These are phyloP conservation scores for Calonectria pseudoreteaudii DNA, from an alignment of 2,329 filamentous ascomycete species.

Conservation along the genomic window DNA sequence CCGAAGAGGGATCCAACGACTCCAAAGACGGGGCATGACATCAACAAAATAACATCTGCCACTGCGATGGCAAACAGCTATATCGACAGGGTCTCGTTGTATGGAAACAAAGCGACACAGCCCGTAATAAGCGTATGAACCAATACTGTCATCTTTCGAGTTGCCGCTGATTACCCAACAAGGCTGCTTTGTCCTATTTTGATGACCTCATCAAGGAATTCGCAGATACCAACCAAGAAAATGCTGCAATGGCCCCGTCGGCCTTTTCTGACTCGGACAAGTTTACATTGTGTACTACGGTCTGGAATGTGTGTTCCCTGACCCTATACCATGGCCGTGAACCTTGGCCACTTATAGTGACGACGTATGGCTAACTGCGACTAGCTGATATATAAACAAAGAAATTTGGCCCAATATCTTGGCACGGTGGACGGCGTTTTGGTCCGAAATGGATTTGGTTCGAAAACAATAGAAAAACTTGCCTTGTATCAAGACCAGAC, in stretches of 20 bases:
- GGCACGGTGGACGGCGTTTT: not conserved
- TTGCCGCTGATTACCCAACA: not conserved
- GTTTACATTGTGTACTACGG: not conserved
- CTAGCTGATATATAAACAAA: constrained; percentile 10
- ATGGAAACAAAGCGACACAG: not conserved
- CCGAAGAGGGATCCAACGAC: not conserved
- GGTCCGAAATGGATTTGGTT: not conserved
- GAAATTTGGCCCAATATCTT: not conserved
- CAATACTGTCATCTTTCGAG: not conserved
- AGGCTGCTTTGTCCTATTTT: not conserved
- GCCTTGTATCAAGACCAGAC: not conserved
- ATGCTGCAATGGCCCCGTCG: not conserved
- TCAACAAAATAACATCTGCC: not conserved
- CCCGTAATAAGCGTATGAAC: not conserved
- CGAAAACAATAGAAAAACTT: not conserved
- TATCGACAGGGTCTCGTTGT: not conserved
- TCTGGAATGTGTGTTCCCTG: not conserved
- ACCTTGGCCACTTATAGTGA: not conserved
- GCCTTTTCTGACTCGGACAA: not conserved
- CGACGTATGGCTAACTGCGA: not conserved
- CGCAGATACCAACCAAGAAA: not conserved
- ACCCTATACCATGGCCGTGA: not conserved
- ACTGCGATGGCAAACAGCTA: not conserved
- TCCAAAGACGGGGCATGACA: not conserved
- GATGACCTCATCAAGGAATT: not conserved